Percentiles rank a stretch among this genome's conserved stretches.
Conservation (phyloP, 2,329 filamentous ascomycete species). For the Arthrobotrys sinensis region DNA sequence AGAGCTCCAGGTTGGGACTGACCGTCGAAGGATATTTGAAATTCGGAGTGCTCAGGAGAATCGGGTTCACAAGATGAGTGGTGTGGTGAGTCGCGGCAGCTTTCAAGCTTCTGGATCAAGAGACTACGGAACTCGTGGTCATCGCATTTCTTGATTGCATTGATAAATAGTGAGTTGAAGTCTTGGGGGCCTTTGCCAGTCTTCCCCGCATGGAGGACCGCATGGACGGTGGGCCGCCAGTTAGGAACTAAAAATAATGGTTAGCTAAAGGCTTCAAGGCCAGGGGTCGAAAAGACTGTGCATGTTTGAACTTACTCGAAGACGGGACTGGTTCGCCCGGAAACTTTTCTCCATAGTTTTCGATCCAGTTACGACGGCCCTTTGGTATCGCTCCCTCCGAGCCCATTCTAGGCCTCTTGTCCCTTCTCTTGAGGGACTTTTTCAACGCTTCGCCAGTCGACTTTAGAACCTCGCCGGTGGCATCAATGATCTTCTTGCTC, state of each 20-base stretch:
- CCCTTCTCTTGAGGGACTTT: not conserved
- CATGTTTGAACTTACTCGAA: constrained; percentile 10
- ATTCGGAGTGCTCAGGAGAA: not conserved
- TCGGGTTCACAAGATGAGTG: not conserved
- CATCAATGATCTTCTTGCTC: not conserved
- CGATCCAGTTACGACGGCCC: constrained; percentile 29
- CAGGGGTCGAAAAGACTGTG: not conserved
- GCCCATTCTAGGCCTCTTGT: not conserved
- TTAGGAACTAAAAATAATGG: constrained; percentile 23
- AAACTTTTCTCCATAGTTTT: constrained; percentile 4
- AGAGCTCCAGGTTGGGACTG: not conserved
- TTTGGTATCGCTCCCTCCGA: not conserved
- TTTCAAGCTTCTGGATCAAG: constrained; percentile 28
- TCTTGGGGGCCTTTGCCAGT: constrained; percentile 33
- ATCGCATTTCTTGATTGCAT: constrained; percentile 9
- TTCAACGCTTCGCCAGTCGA: not conserved
- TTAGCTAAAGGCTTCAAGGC: not conserved
- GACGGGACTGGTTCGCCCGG: constrained; percentile 16
- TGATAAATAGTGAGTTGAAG: constrained; percentile 29
- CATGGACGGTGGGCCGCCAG: constrained; percentile 14
- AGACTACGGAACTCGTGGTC: constrained; percentile 3
- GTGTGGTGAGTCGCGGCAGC: not conserved
- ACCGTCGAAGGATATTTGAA: not conserved
- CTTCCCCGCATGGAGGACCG: constrained; percentile 29
- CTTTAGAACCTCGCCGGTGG: not conserved